These are phyloP conservation scores for Escallonia herrerae DNA, from an alignment of 129 eudicot species.

Conservation along the genomic window DNA sequence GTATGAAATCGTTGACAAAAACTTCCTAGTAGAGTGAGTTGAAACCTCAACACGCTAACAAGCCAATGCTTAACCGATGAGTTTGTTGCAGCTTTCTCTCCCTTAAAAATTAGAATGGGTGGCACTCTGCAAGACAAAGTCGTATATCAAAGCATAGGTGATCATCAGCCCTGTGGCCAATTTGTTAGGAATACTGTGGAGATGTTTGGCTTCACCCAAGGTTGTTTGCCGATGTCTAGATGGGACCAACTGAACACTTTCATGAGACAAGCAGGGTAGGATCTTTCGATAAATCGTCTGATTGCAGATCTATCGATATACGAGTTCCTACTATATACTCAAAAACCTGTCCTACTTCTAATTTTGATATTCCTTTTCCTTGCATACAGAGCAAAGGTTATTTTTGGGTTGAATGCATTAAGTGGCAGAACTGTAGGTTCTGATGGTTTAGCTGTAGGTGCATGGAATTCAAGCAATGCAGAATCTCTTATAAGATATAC, in stretches of 20 bases:
- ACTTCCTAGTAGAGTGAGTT: background rate
- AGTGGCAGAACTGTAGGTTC: conserved; percentile 31
- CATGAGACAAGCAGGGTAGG: conserved; percentile 59
- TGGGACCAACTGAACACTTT: conserved; percentile 80
- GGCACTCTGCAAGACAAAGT: conserved; percentile 85
- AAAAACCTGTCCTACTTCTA: too few relatives aligned
- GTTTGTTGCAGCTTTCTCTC: conserved; percentile 66
- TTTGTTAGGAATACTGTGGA: conserved; percentile 25
- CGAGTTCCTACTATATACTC: too few relatives aligned
- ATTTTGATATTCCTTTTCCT: background rate
- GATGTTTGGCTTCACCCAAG: conserved; percentile 56
- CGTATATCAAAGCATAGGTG: conserved; percentile 41
- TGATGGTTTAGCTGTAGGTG: conserved; percentile 39
- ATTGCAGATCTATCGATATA: too few relatives aligned
- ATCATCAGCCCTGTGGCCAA: conserved; percentile 40
- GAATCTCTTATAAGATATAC: conserved; percentile 51
- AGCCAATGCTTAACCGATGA: background rate
- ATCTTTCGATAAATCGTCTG: too few relatives aligned
- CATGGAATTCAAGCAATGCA: conserved; percentile 70
- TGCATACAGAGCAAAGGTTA: conserved; percentile 43
- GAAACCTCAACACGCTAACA: background rate
- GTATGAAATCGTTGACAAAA: conserved; percentile 20
- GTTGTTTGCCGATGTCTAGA: conserved; percentile 73
- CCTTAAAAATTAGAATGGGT: conserved; percentile 86
- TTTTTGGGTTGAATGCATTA: conserved; percentile 68